phyloP scores from a whole-genome alignment of 2,329 filamentous ascomycete genomes.

The Penicillium sumatraense region DNA sequence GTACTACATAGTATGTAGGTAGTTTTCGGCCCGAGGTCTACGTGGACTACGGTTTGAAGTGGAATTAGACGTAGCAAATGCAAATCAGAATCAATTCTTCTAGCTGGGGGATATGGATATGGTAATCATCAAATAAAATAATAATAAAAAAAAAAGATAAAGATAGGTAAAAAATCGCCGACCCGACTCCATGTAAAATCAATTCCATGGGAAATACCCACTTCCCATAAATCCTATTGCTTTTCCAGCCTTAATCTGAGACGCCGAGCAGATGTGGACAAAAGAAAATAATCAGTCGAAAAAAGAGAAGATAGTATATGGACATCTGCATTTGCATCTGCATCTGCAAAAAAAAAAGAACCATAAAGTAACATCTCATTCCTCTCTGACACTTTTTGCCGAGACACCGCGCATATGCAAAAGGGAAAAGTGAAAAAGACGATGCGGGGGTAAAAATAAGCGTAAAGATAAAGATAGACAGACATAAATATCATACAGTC shows the following conservation, averaged over 20 bases:
- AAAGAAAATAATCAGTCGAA: slow-evolving; percentile 13
- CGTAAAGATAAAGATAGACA: slow-evolving; percentile 1
- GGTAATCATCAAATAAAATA: slow-evolving; percentile 28
- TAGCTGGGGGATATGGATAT: slow-evolving; percentile 24
- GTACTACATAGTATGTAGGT: no score
- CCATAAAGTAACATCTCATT: background rate
- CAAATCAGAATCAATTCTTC: slow-evolving; percentile 21
- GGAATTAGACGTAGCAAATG: slow-evolving; percentile 5
- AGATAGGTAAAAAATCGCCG: slow-evolving; percentile 22
- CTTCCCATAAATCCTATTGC: slow-evolving; percentile 1
- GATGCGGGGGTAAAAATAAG: slow-evolving; percentile 4
- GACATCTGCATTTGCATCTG: background rate
- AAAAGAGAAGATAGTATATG: slow-evolving; percentile 7
- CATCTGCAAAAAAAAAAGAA: slow-evolving; percentile 2
- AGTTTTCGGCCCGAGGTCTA: background rate
- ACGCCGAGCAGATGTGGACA: slow-evolving; percentile 22
- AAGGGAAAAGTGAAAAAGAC: background rate
- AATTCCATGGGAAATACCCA: background rate
- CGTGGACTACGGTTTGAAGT: background rate
- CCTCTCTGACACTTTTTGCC: slow-evolving; percentile 7
- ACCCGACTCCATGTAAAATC: slow-evolving; percentile 28
- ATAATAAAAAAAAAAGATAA: no score
- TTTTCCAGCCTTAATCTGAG: slow-evolving; percentile 25
- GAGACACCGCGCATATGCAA: slow-evolving; percentile 9
- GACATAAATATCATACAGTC: slow-evolving; percentile 13